Percentiles rank a stretch among this genome's conserved stretches.
Conservation (phyloP, 1,284 basidiomycete genomes). For the Ustilago vetiveriae region DNA sequence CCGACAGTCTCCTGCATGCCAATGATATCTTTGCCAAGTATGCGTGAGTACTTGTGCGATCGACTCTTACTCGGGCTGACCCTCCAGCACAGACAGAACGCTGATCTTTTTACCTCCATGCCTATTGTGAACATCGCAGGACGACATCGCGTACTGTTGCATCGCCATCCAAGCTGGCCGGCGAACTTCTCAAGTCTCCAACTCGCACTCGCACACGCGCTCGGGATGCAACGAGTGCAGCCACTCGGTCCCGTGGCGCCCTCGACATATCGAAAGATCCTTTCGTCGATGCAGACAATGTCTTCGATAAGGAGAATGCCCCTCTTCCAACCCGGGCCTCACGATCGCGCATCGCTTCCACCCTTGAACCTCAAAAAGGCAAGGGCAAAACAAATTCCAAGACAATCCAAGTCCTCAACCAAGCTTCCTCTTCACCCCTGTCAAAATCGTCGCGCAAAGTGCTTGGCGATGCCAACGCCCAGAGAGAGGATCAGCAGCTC, state of each 20-base stretch:
- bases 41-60: constrained; percentile 28
- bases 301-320: constrained; percentile 43
- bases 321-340: constrained; percentile 22
- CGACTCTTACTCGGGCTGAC: not conserved
- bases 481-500: not conserved
- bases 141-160: constrained; percentile 29
- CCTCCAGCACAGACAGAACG: not conserved
- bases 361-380: constrained; percentile 22
- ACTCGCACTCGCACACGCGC: constrained; percentile 38
- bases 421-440: constrained; percentile 5
- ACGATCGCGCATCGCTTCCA: constrained; percentile 20
- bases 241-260: constrained; percentile 14
- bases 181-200: constrained; percentile 54
- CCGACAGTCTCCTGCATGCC: constrained; percentile 44
- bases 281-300: constrained; percentile 16
- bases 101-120: not conserved
- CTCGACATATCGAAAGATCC: constrained; percentile 10
- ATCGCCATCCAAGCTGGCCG: constrained; percentile 50
- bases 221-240: constrained; percentile 4
- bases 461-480: constrained; percentile 31
- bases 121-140: too few species aligned
- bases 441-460: constrained; percentile 18
- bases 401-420: constrained; percentile 5
- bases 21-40: constrained; percentile 46
- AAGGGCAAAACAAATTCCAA: constrained; percentile 27